Percentiles rank a stretch among this genome's conserved stretches.
phyloP scores from a whole-genome alignment of 2,329 filamentous ascomycete species.

The Penicillium sp. region DNA sequence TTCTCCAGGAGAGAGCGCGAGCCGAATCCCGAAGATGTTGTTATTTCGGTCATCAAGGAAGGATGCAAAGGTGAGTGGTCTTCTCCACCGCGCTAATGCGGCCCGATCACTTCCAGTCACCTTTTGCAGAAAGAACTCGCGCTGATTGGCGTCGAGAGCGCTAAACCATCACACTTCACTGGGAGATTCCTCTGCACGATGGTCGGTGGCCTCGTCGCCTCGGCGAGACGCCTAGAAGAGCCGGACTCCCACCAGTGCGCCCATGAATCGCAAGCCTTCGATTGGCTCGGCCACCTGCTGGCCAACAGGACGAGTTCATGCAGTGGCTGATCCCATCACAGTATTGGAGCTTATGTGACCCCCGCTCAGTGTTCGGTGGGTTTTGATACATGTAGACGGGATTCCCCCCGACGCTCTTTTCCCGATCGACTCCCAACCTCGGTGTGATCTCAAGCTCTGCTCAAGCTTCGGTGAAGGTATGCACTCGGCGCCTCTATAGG shows the following conservation, averaged over 20 bases:
- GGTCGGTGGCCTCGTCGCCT: slow-evolving; percentile 4
- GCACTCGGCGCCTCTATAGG: slow-evolving; percentile 10
- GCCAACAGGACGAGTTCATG: slow-evolving; percentile 6
- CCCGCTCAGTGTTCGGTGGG: slow-evolving; percentile 11
- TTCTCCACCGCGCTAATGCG: slow-evolving; percentile 24
- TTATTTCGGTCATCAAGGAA: not conserved
- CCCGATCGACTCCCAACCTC: not conserved
- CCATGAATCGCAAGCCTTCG: not conserved
- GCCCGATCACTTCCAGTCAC: slow-evolving; percentile 21
- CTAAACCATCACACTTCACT: slow-evolving; percentile 22
- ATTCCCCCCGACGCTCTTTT: slow-evolving; percentile 4
- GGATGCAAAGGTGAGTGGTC: not conserved
- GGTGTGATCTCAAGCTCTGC: not conserved
- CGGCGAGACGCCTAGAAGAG: slow-evolving; percentile 11
- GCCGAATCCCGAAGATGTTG: not conserved
- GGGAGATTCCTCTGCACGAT: slow-evolving; percentile 4
- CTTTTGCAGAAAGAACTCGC: slow-evolving; percentile 4
- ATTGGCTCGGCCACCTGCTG: slow-evolving; percentile 14
- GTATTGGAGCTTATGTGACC: slow-evolving; percentile 10
- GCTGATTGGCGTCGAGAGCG: slow-evolving; percentile 19
- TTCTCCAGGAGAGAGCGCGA: no score
- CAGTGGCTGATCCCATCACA: slow-evolving; percentile 15
- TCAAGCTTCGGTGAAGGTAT: slow-evolving; percentile 6
- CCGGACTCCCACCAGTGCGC: not conserved
- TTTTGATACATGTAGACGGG: slow-evolving; percentile 16